phyloP scores from a whole-genome alignment of 2,329 filamentous ascomycete genomes.

The Talaromyces sp. region DNA sequence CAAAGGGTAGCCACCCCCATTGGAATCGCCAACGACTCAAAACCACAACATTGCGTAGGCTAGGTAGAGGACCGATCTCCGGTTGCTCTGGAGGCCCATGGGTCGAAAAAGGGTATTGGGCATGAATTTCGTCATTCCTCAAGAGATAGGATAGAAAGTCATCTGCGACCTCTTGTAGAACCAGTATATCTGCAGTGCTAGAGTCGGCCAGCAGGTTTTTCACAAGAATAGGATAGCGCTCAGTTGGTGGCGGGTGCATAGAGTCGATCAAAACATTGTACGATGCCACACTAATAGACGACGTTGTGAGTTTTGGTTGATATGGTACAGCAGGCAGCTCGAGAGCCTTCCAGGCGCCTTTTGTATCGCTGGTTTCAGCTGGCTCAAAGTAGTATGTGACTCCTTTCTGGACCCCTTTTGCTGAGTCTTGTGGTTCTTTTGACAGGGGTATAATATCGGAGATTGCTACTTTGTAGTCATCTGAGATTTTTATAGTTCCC shows the following conservation, averaged over 20 bases:
- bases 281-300: conserved; percentile 31
- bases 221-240: conserved; percentile 34
- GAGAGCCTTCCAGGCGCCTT: background rate
- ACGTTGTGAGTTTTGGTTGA: conserved; percentile 5
- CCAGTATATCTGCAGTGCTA: conserved; percentile 34
- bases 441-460: background rate
- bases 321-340: background rate
- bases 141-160: conserved; percentile 58
- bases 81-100: conserved; percentile 53
- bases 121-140: conserved; percentile 39
- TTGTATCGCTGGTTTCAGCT: background rate
- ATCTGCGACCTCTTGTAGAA: conserved; percentile 62
- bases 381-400: background rate
- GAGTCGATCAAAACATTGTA: conserved; percentile 44
- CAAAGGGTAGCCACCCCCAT: conserved; percentile 54
- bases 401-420: background rate
- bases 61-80: conserved; percentile 54
- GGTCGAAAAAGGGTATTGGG: conserved; percentile 53
- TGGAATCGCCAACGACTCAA: conserved; percentile 53
- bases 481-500: conserved; percentile 43
- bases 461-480: background rate
- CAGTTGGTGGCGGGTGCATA: conserved; percentile 29
- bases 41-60: conserved; percentile 57
- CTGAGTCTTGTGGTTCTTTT: background rate
- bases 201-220: conserved; percentile 28